Percentiles rank a stretch among this genome's conserved stretches.
Conservation (phyloP, 192 early-diverging fungal genomes). For the Entomortierella lignicola region DNA sequence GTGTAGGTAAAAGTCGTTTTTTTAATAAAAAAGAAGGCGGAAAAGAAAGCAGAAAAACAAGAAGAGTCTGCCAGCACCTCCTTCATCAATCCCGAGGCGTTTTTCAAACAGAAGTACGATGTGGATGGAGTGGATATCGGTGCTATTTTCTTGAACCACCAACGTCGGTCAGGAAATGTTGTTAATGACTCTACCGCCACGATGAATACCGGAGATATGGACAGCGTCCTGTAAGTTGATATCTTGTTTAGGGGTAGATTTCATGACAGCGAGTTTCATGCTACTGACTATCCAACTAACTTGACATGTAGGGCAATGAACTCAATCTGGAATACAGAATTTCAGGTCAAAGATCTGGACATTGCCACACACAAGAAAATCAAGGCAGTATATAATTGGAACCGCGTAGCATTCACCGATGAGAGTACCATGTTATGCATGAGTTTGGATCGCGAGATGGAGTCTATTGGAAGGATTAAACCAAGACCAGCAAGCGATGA, state of each 20-base stretch:
- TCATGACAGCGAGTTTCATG: not conserved
- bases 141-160: not conserved
- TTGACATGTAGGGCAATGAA: not conserved
- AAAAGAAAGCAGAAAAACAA: not conserved
- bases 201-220: not conserved
- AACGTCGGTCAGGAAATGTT: not conserved
- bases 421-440: too few relatives aligned
- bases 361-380: not conserved
- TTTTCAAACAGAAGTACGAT: too few relatives aligned
- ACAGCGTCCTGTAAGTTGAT: not conserved
- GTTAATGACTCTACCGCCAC: not conserved
- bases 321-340: conserved; percentile 1
- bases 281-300: too few relatives aligned
- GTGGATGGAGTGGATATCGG: not conserved
- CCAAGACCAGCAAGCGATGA: too few relatives aligned
- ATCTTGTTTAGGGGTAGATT: not conserved
- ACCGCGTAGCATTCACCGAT: too few relatives aligned
- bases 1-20: not conserved
- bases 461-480: not conserved
- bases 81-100: not conserved
- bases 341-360: conserved; percentile 1
- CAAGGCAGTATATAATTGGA: not conserved
- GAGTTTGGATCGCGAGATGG: too few relatives aligned
- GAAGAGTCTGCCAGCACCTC: not conserved
- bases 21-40: not conserved